Evolutionary conservation across 164 flowering plant genomes (phyloP).

Genomic region (Kingdonia uniflora): DNA sequence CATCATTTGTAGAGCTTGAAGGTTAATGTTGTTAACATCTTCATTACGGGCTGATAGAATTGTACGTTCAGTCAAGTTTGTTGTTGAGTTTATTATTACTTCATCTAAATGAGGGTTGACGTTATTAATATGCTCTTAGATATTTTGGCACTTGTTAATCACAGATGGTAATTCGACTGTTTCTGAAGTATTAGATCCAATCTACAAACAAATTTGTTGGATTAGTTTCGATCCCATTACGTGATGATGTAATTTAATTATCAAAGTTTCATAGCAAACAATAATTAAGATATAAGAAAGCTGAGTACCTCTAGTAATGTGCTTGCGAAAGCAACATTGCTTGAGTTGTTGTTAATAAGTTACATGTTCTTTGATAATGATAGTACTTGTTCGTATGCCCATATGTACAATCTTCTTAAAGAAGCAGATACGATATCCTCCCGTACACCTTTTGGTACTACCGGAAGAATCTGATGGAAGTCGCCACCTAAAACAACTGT

Average conservation of each 20-base stretch:
- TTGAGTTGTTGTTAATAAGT: not conserved
- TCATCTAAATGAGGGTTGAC: not conserved
- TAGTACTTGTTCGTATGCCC: not conserved
- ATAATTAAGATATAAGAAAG: not conserved
- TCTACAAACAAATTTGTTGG: too few species aligned
- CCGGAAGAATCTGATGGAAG: too few species aligned
- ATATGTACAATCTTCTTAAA: not conserved
- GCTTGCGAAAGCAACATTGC: not conserved
- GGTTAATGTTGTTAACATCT: too few species aligned
- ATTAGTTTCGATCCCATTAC: too few species aligned
- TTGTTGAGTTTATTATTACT: not conserved
- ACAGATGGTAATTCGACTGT: not conserved
- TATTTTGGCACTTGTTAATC: not conserved
- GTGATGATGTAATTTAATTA: not conserved
- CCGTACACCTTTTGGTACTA: too few species aligned
- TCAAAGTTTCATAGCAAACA: not conserved
- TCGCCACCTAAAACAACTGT: too few species aligned
- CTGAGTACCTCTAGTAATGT: not conserved
- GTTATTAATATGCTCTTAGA: not conserved
- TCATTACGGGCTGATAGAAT: too few species aligned
- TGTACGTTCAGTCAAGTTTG: not conserved
- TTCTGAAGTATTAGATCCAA: not conserved
- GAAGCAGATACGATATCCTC: not conserved
- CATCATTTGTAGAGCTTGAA: too few species aligned
- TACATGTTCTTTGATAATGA: not conserved